Evolutionary conservation across 73 alveolate species (phyloP), one percentile per base, ranked within the genome.

Genomic region (Blepharisma stoltei): DNA sequence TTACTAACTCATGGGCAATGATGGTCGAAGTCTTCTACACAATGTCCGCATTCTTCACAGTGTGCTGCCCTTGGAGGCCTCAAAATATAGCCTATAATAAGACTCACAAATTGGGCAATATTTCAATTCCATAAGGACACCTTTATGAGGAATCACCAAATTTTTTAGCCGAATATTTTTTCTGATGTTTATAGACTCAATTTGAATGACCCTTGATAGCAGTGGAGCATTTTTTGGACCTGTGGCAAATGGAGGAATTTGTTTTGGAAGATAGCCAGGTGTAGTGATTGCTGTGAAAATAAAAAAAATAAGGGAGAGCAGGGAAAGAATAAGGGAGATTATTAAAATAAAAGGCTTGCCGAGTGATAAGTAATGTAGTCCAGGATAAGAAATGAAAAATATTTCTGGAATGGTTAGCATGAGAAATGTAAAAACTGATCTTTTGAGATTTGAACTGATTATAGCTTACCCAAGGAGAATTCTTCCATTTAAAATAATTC

Each of bases 41-140:
- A 97, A 88, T 95, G 93, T 43, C 95, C 97, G 81, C 99, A 97
- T 25, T 69, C 81, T 43, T 90, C 88, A 67, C 99, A 97, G 83
- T 97, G 99, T 7, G 98, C 93, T 32, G 98, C 89, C 48, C 92
- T 85, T n/a, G 97, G 97, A 3, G 99, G 99, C 66, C 97, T 85
- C 54, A 86, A 60, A 6, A 97, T 91, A 48, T 93, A 44, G 88
- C 99, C 94, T n/a, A 98, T 96, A 32, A n/a, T 70, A 45, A 77
- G 99, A 96, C 67, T 90, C 21, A 50, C 65, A 50, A 50, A 18
- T 50, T 11, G 21, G 65, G 21, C 65, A 50, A 18, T 50, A 50
- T 18, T 50, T 50, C 65, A 50, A 14, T 50, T 50, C 21, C n/a
- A 50, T 18, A 11, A 50, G 21, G 4, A 14, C 21, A 14, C 65